Evolutionary conservation across 208 protist species (phyloP).

Genomic region (Acanthamoeba triangularis): DNA sequence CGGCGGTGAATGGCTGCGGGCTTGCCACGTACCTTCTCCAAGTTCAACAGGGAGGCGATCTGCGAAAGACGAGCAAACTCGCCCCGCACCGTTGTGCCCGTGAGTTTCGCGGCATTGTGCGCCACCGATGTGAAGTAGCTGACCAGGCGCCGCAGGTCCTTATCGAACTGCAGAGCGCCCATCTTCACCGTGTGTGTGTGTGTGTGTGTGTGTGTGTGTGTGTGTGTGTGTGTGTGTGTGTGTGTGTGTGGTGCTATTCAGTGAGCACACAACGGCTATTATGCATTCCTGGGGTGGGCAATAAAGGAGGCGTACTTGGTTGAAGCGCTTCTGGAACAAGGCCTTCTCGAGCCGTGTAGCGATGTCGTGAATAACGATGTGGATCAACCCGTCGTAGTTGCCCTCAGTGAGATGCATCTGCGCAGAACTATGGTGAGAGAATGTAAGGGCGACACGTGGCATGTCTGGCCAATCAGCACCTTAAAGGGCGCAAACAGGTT

Average conservation of each 20-base stretch:
- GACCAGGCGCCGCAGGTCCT: conserved; percentile 28
- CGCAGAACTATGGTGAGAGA: neutral
- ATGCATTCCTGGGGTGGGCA: neutral
- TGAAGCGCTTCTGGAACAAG: conserved; percentile 49
- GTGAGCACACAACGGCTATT: neutral
- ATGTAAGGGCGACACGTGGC: neutral
- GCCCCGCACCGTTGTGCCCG: neutral
- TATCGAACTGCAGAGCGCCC: conserved; percentile 62
- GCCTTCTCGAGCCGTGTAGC: conserved; percentile 25
- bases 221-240: neutral
- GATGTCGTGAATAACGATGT: conserved; percentile 63
- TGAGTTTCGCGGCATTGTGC: conserved; percentile 6
- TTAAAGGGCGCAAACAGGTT: conserved; percentile 63
- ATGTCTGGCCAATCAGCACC: neutral
- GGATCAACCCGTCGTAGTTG: conserved; percentile 66
- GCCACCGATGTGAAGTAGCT: conserved; percentile 42
- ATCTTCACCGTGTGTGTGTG: neutral
- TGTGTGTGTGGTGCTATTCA: neutral
- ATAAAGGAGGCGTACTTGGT: neutral
- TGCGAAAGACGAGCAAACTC: conserved; percentile 48
- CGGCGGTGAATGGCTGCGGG: neutral
- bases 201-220: neutral
- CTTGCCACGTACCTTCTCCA: neutral
- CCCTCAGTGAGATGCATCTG: conserved; percentile 47
- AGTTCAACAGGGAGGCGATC: conserved; percentile 47